Percentiles rank a stretch among this genome's conserved stretches.
phyloP scores from a whole-genome alignment of 163 green algal genomes.

The Scenedesmus sp. region DNA sequence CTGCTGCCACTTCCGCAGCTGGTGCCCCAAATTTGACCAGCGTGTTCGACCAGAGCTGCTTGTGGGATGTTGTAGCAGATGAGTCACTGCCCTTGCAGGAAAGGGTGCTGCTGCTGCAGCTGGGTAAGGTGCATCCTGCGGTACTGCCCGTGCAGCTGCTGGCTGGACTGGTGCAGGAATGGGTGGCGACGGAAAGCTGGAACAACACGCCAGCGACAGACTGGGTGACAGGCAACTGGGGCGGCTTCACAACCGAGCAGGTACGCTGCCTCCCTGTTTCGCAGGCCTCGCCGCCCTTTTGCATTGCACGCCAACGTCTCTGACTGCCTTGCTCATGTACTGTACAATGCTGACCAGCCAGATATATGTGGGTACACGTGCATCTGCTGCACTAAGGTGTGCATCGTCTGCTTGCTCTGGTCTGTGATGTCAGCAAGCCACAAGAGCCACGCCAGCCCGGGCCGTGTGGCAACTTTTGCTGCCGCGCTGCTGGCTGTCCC shows the following conservation, averaged over 20 bases:
- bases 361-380: no score
- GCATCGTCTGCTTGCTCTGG: no score
- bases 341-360: no score
- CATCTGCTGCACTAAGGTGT: no score
- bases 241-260: neutral
- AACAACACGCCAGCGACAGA: neutral
- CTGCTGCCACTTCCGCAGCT: neutral
- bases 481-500: neutral
- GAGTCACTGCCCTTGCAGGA: neutral
- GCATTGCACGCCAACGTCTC: no score
- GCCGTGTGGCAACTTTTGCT: no score
- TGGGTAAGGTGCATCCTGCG: neutral
- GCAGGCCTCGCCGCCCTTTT: no score
- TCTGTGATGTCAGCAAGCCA: no score
- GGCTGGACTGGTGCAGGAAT: neutral
- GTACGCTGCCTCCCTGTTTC: neutral
- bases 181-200: conserved; percentile 10
- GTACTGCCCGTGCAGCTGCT: conserved; percentile 22
- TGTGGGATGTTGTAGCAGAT: neutral
- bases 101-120: conserved; percentile 10
- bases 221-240: conserved; percentile 7
- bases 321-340: no score
- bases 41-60: neutral
- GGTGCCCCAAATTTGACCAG: neutral
- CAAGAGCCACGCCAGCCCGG: no score